phyloP scores from a whole-genome alignment of 768 basidiomycete species.

The Tricholoma bakamatsutake region DNA sequence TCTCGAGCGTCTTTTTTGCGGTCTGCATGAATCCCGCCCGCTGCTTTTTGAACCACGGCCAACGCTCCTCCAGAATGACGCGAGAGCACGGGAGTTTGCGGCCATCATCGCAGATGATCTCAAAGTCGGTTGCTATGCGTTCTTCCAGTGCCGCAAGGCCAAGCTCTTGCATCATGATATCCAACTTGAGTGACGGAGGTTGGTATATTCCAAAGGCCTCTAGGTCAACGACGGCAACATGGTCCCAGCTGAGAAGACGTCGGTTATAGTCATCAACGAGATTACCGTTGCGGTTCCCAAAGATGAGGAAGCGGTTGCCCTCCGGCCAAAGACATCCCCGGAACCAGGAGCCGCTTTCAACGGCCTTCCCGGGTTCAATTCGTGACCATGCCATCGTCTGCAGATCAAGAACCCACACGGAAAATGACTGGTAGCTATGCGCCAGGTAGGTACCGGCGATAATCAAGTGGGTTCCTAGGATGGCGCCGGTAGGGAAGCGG shows the following conservation, averaged over 20 bases:
- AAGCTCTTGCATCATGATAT: conserved; percentile 74
- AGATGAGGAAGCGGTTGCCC: conserved; percentile 80
- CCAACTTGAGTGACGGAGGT: conserved; percentile 62
- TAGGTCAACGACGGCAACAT: conserved; percentile 84
- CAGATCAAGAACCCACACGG: conserved; percentile 93
- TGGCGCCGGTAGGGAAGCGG: conserved; percentile 92
- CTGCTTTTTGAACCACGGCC: conserved; percentile 92
- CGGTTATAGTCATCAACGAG: conserved; percentile 92
- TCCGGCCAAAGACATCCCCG: conserved; percentile 85
- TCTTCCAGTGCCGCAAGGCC: conserved; percentile 84
- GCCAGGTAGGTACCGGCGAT: conserved; percentile 95
- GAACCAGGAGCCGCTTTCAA: conserved; percentile 92
- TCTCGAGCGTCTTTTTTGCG: conserved; percentile 51
- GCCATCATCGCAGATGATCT: conserved; percentile 89
- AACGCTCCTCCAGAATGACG: conserved; percentile 80
- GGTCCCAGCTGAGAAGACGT: conserved; percentile 85
- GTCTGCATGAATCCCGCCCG: conserved; percentile 50
- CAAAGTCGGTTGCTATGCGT: conserved; percentile 80
- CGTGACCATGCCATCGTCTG: conserved; percentile 78
- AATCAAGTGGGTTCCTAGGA: conserved; percentile 86
- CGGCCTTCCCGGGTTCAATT: conserved; percentile 82
- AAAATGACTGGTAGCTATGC: conserved; percentile 90
- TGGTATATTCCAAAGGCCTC: conserved; percentile 97
- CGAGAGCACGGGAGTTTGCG: conserved; percentile 77
- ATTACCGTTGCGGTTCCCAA: conserved; percentile 85